Evolutionary conservation across 2,329 filamentous ascomycete genomes (phyloP).

Genomic region (Nakataea oryzae): DNA sequence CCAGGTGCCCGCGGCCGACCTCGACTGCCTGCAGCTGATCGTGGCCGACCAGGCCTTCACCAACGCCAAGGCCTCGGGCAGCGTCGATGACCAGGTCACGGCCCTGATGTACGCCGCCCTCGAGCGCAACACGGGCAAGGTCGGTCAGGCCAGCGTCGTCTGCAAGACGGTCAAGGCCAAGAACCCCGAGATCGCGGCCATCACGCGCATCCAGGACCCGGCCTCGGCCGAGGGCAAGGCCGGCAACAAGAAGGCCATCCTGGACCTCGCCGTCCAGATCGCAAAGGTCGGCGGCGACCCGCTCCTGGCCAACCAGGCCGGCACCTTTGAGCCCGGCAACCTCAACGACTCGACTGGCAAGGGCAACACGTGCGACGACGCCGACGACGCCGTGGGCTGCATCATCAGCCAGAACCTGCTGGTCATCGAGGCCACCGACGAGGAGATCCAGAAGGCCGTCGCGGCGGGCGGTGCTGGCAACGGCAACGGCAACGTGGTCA

Average conservation of each 20-base stretch:
- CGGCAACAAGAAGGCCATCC: constrained; percentile 48
- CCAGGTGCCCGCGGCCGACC: constrained; percentile 20
- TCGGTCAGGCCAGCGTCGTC: constrained; percentile 44
- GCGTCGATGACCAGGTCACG: constrained; percentile 39
- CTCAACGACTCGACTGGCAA: constrained; percentile 24
- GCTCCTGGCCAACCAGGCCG: constrained; percentile 46
- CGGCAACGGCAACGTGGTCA: constrained; percentile 8
- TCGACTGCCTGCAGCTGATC: constrained; percentile 49
- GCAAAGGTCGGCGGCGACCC: constrained; percentile 52
- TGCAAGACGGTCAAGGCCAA: constrained; percentile 39
- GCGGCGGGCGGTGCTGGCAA: constrained; percentile 14
- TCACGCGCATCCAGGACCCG: constrained; percentile 59
- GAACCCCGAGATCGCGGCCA: constrained; percentile 55
- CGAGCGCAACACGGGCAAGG: constrained; percentile 49
- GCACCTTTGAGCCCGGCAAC: constrained; percentile 52
- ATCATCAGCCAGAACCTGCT: constrained; percentile 44
- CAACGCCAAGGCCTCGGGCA: constrained; percentile 44
- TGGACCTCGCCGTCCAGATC: constrained; percentile 50
- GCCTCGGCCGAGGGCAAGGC: constrained; percentile 39
- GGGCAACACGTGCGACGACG: constrained; percentile 44
- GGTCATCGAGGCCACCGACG: constrained; percentile 40
- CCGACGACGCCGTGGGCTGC: constrained; percentile 38
- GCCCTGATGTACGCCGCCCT: constrained; percentile 42
- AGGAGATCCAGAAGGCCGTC: constrained; percentile 42
- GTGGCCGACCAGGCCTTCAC: constrained; percentile 51